Percentiles rank a stretch among this genome's conserved stretches.
phyloP scores from a whole-genome alignment of 805 yeast genomes.

The Cyberlindnera mississippiensis region DNA sequence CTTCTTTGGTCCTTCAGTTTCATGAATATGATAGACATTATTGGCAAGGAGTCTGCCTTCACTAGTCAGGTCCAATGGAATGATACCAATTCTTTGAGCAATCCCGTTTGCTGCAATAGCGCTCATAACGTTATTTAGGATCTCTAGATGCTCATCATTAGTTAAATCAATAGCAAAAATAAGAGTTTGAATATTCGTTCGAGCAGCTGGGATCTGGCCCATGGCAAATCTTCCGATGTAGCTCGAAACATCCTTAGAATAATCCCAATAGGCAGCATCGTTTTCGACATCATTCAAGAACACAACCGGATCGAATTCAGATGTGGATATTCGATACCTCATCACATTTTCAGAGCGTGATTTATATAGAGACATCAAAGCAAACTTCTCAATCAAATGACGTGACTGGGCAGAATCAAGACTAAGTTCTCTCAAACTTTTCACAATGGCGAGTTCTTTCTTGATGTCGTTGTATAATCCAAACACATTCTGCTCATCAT shows the following conservation, averaged over 20 bases:
- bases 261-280: constrained; percentile 50
- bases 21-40: constrained; percentile 17
- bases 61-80: constrained; percentile 48
- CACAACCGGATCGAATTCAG: constrained; percentile 39
- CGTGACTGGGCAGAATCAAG: constrained; percentile 32
- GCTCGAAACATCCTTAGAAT: constrained; percentile 40
- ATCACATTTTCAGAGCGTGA: constrained; percentile 12
- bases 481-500: constrained; percentile 40
- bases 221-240: constrained; percentile 45
- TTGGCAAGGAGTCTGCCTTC: constrained; percentile 20
- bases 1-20: constrained; percentile 15
- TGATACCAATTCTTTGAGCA: constrained; percentile 77
- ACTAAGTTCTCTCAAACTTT: constrained; percentile 30
- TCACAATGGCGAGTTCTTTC: constrained; percentile 31
- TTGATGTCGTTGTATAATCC: constrained; percentile 38
- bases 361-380: constrained; percentile 28
- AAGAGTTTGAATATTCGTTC: constrained; percentile 71
- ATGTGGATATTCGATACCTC: constrained; percentile 28
- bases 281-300: constrained; percentile 75
- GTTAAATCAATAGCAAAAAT: constrained; percentile 66
- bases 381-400: constrained; percentile 38
- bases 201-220: constrained; percentile 65
- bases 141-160: constrained; percentile 46
- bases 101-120: constrained; percentile 51
- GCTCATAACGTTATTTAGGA: constrained; percentile 45